Conservation (phyloP, 108 stramenopile genomes). For the Poteriospumella lacustris region DNA sequence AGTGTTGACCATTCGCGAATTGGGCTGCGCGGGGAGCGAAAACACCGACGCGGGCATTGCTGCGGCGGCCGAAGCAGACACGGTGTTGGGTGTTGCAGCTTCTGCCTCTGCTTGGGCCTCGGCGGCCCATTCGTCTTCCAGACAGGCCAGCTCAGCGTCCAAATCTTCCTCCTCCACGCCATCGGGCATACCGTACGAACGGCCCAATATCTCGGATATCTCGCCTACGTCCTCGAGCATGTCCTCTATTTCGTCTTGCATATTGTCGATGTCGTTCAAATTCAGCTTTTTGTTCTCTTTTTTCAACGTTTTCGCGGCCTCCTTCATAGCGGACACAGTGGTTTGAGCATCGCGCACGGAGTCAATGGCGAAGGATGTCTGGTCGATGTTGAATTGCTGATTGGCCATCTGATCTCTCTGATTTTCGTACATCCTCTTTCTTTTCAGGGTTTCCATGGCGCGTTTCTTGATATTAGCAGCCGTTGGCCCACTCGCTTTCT, state of each 20-base stretch:
- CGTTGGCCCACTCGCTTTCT: slow-evolving; percentile 64
- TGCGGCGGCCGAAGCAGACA: not conserved
- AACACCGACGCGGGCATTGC: not conserved
- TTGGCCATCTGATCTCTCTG: slow-evolving; percentile 86
- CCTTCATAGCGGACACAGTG: slow-evolving; percentile 90
- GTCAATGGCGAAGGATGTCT: slow-evolving; percentile 86
- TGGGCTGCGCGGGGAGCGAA: not conserved
- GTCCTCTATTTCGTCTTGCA: slow-evolving; percentile 85
- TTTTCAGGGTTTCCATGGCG: slow-evolving; percentile 82
- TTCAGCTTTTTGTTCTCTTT: slow-evolving; percentile 73
- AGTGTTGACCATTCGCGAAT: not conserved
- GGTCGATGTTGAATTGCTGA: slow-evolving; percentile 95
- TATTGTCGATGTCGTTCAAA: slow-evolving; percentile 84
- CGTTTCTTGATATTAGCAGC: slow-evolving; percentile 71
- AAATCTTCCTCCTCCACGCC: slow-evolving; percentile 92
- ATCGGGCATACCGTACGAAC: slow-evolving; percentile 83
- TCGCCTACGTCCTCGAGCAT: slow-evolving; percentile 88
- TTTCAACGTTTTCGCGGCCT: slow-evolving; percentile 77
- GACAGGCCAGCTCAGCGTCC: slow-evolving; percentile 88
- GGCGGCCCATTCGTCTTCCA: slow-evolving; percentile 84
- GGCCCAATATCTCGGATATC: slow-evolving; percentile 85
- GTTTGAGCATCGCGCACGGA: slow-evolving; percentile 80
- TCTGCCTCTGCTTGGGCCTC: slow-evolving; percentile 63
- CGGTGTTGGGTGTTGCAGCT: no score
- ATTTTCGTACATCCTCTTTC: slow-evolving; percentile 93